These are phyloP conservation scores for Plectranthus barbatus DNA, from an alignment of 257 asterid species.

Conservation along the genomic window DNA sequence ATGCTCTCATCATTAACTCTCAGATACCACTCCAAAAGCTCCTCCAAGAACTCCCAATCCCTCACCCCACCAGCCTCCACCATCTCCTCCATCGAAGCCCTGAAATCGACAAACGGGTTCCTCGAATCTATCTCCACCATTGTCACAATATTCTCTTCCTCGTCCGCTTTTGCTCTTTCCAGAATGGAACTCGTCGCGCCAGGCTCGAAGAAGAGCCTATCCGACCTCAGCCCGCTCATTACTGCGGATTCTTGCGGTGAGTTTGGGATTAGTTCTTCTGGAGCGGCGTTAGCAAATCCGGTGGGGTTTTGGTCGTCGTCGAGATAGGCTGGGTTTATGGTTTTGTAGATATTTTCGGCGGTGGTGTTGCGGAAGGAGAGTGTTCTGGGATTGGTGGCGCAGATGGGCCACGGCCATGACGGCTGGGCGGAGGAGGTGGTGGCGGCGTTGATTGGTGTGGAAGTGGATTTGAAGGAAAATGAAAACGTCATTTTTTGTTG, in stretches of 20 bases:
- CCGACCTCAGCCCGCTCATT: slow-evolving; percentile 47
- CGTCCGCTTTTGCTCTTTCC: slow-evolving; percentile 24
- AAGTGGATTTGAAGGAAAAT: slow-evolving; percentile 43
- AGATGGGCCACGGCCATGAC: slow-evolving; percentile 52
- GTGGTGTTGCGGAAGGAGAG: slow-evolving; percentile 43
- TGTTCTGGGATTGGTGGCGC: slow-evolving; percentile 43
- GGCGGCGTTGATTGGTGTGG: slow-evolving; percentile 4
- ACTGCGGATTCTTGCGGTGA: slow-evolving; percentile 6
- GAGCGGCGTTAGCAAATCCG: neutral
- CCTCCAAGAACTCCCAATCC: slow-evolving; percentile 56
- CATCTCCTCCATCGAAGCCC: slow-evolving; percentile 80
- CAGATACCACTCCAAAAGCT: slow-evolving; percentile 48
- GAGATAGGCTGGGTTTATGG: slow-evolving; percentile 28
- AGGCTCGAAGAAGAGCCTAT: slow-evolving; percentile 67
- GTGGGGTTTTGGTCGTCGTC: neutral
- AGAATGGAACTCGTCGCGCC: slow-evolving; percentile 54
- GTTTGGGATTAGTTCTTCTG: neutral
- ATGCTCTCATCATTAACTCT: slow-evolving; percentile 37
- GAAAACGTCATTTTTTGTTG: slow-evolving; percentile 41
- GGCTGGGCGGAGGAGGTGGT: neutral
- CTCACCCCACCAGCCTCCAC: slow-evolving; percentile 41
- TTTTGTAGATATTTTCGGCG: slow-evolving; percentile 15
- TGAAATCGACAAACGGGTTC: slow-evolving; percentile 57
- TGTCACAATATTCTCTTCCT: slow-evolving; percentile 19
- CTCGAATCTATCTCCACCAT: slow-evolving; percentile 44